Evolutionary conservation across 768 basidiomycete genomes (phyloP), one percentile per base, ranked within the genome.

Genomic region (Amanita phalloides): DNA sequence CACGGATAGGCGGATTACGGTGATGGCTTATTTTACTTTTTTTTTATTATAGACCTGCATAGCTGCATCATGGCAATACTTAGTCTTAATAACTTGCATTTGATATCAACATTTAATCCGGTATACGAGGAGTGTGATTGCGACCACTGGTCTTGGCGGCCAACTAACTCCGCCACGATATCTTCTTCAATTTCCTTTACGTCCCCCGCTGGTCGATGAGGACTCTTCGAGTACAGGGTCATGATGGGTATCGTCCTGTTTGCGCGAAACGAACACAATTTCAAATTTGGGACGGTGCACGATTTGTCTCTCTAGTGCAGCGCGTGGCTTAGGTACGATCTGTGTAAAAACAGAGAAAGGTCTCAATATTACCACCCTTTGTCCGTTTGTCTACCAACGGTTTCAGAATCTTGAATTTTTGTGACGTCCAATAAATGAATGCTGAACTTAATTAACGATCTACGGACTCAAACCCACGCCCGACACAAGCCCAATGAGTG

Each of bases 361-460:
- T 17, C 80, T 99, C 90, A 36, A 97, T 84, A 64, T 83, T 97
- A 0, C 91, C 94, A 42, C 87, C 81, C 6, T 76, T 81, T 1
- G 82, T 86, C 95, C 96, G 98, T 64, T 98, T 91, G 42, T 86
- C 82, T 6, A 97, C 93, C 69, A 99, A 72, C 0, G 92, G 87
- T 65, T 90, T 88, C 43, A 99, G 71, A 33, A 97, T 84, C 68
- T 99, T 99, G 17, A 17, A 17, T 17, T 17, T 17, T 17, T 17
- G 17, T 17, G 17, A 17, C 17, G 17, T 17, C 17, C 17, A 17
- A 17, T 17, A 17, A 17, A 17, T 17, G 17, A 17, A 17, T 17
- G 1, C 17, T 17, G 17, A 17, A 17, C 17, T 17, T 17, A 17
- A 17, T 17, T 17, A 17, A 17, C 17, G 17, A 17, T 17, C 17